Evolutionary conservation across 495 filamentous ascomycete genomes (phyloP).

Genomic region (Neurospora sp.): DNA sequence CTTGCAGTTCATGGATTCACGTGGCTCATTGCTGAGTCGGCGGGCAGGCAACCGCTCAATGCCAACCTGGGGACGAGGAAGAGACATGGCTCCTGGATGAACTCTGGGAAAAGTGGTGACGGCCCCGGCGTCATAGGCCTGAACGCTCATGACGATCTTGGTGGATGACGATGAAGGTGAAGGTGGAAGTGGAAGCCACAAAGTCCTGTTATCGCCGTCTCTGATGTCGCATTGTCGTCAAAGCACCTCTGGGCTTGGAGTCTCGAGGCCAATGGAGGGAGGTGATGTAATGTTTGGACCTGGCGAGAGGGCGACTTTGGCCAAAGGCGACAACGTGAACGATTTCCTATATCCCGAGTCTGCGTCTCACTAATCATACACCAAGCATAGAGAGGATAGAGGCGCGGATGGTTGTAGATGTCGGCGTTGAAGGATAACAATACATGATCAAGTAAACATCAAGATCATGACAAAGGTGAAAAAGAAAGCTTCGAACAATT

Average conservation of each 20-base stretch:
- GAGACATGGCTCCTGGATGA: conserved; percentile 43
- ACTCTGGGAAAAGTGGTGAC: conserved; percentile 21
- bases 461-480: not conserved
- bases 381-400: not conserved
- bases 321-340: not conserved
- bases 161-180: not conserved
- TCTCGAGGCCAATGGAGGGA: not conserved
- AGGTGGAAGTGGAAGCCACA: not conserved
- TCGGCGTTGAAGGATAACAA: not conserved
- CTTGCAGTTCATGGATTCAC: conserved; percentile 91
- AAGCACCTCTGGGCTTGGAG: not conserved
- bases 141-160: conserved; percentile 12
- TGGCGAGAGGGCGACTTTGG: not conserved
- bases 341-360: not conserved
- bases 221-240: not conserved
- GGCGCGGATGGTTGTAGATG: not conserved
- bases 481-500: not conserved
- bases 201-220: conserved; percentile 2
- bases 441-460: not conserved
- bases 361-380: not conserved
- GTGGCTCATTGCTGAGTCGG: conserved; percentile 61
- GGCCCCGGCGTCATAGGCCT: conserved; percentile 15
- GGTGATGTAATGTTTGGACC: not conserved
- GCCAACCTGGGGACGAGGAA: conserved; percentile 59
- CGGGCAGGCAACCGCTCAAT: conserved; percentile 72